Evolutionary conservation across 345 rosid genomes (phyloP), one percentile per base, ranked within the genome.

Genomic region (Eucalyptus guilfoylei): DNA sequence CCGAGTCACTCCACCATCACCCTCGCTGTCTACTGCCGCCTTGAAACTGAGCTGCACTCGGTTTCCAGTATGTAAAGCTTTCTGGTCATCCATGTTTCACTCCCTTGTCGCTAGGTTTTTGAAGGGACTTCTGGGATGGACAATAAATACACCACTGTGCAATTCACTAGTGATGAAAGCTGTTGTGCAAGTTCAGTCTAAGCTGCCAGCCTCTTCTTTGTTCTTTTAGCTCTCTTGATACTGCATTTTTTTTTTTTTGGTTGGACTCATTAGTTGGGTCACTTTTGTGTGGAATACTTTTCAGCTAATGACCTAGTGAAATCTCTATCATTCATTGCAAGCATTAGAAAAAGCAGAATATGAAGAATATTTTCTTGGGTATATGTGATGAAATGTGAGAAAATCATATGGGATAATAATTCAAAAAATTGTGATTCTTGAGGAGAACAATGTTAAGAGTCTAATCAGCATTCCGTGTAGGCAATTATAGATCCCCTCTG

Each of bases 101-200:
- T 11, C 48, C 11, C 48, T 47, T 47, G 48, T 47, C 13, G 5
- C 48, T 47, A 47, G 48, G 48, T 47, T 47, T 47, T 1, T 47
- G 48, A 11, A 47, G 48, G 48, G 1, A 47, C 48, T 47, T 47
- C 4, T 11, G 4, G 48, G 13, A 3, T 47, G 11, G 48, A 47
- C 1, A 47, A 11, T 13, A 47, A 47, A 47, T 47, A 47, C 48
- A 47, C 4, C 49, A 48, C 5, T 48, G 15, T 48, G 49, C 49
- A 48, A 48, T 48, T 48, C 49, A 17, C 50, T 49, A 6, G 50
- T 49, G 50, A 14, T 14, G 95, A 97, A 95, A 92, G 99, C 99
- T 49, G 96, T 95, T 89, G 98, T 97, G 54, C 98, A 97, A 97
- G 99, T 97, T 64, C 72, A 64, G 10, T 64, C 10, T 64, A 14